These are phyloP conservation scores for Mycena vitilis DNA, from an alignment of 768 basidiomycete species.

Conservation along the genomic window DNA sequence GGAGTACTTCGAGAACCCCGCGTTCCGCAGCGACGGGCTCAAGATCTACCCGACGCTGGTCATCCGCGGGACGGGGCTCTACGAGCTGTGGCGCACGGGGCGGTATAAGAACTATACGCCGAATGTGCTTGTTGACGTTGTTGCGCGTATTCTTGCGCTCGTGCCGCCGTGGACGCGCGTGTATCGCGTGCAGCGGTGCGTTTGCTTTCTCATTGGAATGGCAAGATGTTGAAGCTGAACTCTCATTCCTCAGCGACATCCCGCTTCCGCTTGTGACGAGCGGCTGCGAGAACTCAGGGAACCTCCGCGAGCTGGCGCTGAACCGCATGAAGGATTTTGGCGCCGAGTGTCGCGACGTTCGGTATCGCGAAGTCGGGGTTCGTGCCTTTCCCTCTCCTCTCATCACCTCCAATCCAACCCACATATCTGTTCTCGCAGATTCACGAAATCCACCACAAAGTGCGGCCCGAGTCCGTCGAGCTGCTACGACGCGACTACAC, in stretches of 20 bases:
- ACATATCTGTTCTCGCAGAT: conserved; percentile 63
- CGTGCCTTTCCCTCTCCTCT: conserved; percentile 44
- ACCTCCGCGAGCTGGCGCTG: conserved; percentile 93
- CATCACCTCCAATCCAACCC: conserved; percentile 23
- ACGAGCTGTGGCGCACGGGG: conserved; percentile 97
- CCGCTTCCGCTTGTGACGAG: conserved; percentile 96
- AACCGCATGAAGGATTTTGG: conserved; percentile 99
- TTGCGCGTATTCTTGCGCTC: conserved; percentile 93
- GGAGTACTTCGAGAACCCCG: conserved; percentile 99
- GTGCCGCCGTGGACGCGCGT: conserved; percentile 99
- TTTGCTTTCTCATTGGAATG: not conserved
- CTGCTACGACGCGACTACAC: conserved; percentile 94
- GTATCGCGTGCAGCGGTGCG: conserved; percentile 94
- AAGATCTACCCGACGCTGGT: conserved; percentile 99
- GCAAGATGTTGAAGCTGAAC: no score
- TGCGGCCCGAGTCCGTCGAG: conserved; percentile 94
- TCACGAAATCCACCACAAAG: conserved; percentile 98
- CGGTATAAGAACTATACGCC: conserved; percentile 99
- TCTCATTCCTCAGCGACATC: conserved; percentile 85
- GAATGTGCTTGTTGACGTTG: conserved; percentile 97
- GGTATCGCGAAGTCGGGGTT: conserved; percentile 98
- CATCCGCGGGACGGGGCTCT: conserved; percentile 95
- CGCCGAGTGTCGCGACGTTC: conserved; percentile 95
- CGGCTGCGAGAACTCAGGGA: conserved; percentile 98
- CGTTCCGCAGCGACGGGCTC: conserved; percentile 95